A percentile compares a stretch with the other conserved stretches of the same genome.
Evolutionary conservation across 495 filamentous ascomycete species (phyloP).

Genomic region (Viridothelium virens): DNA sequence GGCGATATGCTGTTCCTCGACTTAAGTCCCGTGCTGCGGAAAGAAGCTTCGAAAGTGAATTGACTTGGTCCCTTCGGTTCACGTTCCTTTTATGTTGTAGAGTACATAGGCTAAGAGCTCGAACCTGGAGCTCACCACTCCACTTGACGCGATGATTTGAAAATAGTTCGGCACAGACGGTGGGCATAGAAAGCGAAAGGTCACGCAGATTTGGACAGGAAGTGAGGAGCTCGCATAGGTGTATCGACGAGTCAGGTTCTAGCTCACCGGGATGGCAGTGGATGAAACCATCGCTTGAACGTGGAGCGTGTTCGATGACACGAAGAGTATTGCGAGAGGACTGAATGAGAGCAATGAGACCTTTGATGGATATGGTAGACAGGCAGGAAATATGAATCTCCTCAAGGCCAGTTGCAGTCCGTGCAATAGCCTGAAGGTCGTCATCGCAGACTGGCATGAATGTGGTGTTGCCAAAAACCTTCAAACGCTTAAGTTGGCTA

Average conservation of each 20-base stretch:
- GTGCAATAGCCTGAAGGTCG: conserved; percentile 42
- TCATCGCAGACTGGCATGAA: conserved; percentile 45
- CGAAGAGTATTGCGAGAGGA: conserved; percentile 42
- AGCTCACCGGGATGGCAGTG: conserved; percentile 39
- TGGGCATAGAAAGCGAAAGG: conserved; percentile 43
- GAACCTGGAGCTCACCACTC: conserved; percentile 44
- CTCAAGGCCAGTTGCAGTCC: conserved; percentile 43
- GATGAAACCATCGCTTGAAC: conserved; percentile 43
- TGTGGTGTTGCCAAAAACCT: conserved; percentile 47
- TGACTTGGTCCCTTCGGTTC: conserved; percentile 1
- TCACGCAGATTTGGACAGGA: conserved; percentile 41
- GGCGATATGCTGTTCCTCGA: conserved; percentile 25
- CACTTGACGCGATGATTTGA: conserved; percentile 38
- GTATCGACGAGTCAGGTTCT: conserved; percentile 27
- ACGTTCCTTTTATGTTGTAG: conserved; percentile 15
- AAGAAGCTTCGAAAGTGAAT: conserved; percentile 34
- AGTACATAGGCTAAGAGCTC: conserved; percentile 39
- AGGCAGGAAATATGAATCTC: conserved; percentile 47
- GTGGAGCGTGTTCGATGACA: conserved; percentile 47
- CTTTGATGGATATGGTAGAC: conserved; percentile 43
- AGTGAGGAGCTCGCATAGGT: conserved; percentile 43
- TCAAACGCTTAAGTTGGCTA: conserved; percentile 40
- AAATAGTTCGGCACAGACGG: conserved; percentile 44
- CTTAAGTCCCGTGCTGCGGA: conserved; percentile 35
- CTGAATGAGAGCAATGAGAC: conserved; percentile 43